Evolutionary conservation across 108 stramenopile genomes (phyloP), one percentile per base, ranked within the genome.

Genomic region (Craspedostauros australis): DNA sequence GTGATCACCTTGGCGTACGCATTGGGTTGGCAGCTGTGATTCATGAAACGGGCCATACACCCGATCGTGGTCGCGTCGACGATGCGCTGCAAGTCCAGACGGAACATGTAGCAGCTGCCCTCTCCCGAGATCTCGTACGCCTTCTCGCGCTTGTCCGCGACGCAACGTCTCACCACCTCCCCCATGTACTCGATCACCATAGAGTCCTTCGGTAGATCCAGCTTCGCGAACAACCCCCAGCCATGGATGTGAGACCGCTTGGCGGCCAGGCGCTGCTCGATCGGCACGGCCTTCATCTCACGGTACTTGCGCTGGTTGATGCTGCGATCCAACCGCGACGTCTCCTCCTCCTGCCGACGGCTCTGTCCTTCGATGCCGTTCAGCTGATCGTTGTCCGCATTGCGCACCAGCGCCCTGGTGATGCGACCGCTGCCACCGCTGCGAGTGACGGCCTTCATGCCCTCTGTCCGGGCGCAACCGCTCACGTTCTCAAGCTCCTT

Each of bases 11-110:
- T 88, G 29, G 91, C 91, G 50, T 88, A 91, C 34, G 88, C 89
- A 66, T 91, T 93, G 11, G 92, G 84, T 36, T 70, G 70, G 56
- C 95, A 96, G 54, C 84, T 79, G 57, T 96, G 95, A 67, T 94
- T 96, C 82, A 94, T 86, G 56, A 92, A 92, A 12, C 94, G 64
- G n/a, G 88, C 93, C 76, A 94, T 85, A 50, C 78, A 80, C 9
- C 95, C 95, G 48, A 74, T 75, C 52, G 63, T 79, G 11, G 93
- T 96, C 12, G 95, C 90, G 61, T 96, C 95, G 8, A 94, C 88
- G 56, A 96, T 86, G 18, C 68, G 50, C 24, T 90, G 64, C 56
- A 79, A 51, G 59, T 94, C 91, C 28, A 91, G 54, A 5, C 93
- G 77, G 49, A 93, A 93, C 82, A 96, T 85, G 73, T 96, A 93